Evolutionary conservation across 306 rosid species (phyloP), one percentile per base, ranked within the genome.

Genomic region (Oxytropis ochrocephala): DNA sequence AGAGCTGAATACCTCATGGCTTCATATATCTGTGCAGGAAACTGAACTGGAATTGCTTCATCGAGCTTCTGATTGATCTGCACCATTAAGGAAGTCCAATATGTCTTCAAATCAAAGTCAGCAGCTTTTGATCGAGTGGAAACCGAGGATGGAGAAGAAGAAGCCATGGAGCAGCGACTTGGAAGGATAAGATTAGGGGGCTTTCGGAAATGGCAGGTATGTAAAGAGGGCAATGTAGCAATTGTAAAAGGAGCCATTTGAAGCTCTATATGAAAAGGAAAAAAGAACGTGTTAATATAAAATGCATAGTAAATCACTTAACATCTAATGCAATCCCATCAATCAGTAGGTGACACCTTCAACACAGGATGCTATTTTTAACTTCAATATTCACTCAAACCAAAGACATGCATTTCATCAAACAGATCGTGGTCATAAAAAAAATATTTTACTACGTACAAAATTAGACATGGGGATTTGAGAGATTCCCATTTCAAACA

Each of bases 1-100:
- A 94, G 88, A 14, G 79, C 90, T 6, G 97, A 90, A 74, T 90
- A 90, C 39, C 97, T 82, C 97, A 94, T 94, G 52, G 95, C 86
- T 80, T 88, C 84, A 33, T 94, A 94, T 78, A 94, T 94, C 91
- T 84, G 75, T 0, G 78, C 75, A 43, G 97, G 98, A 48, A 78
- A 90, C 67, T 81, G 63, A 65, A 93, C 63, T 10, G 86, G 83
- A 69, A 93, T 78, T 14, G 97, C 97, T 73, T 90, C 97, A 13
- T 90, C 77, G 2, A 94, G 94, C 80, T 88, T 90, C 64, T 78
- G 78, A 62, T 94, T 85, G 83, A 91, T 91, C 75, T 94, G 88
- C 35, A 68, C 70, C 60, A 87, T 87, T 4, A 91, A 73, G 21
- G 84, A 84, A 35, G 79, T 62, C 98, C 97, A 94, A 60, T 91